Evolutionary conservation across 192 early-diverging fungal genomes (phyloP), one percentile per base, ranked within the genome.

Genomic region (Podila clonocystis): DNA sequence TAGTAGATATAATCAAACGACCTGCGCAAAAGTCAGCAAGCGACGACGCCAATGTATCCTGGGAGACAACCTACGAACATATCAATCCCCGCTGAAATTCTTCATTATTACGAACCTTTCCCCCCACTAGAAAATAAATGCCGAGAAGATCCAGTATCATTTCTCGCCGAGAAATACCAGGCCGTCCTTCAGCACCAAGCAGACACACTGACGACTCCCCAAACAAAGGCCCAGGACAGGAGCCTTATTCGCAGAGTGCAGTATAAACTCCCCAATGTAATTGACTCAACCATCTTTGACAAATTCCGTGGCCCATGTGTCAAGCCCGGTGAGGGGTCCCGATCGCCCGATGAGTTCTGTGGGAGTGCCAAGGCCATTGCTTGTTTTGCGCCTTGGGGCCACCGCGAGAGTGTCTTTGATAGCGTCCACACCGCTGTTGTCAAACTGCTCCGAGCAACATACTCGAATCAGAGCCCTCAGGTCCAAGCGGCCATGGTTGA

Each of bases 331-430:
- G 63, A 59, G 20, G 76, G 76, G 5, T 19, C 50, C 19, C 13
- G 70, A 63, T 15, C 20, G 1, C 76, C 76, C 11, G 45, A 50
- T 0, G 70, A 80, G 65, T 64, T 80, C 26, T 80, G 76, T 64
- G 76, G 70, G 41, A 68, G 70, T 30, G 70, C 76, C 24, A 80
- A 80, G 50, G 29, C 59, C 19, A 72, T 80, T n/a, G 76, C 76
- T 5, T 80, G 76, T 59, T 80, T 68, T 64, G 70, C 70, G 0
- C 55, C 70, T 19, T 80, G 76, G 70, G 76, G 66, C 9, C 76
- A 73, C 34, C 8, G 29, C 9, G 11, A 64, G 3, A 52, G 76
- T 36, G 69, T 80, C 20, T 65, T 80, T 26, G 70, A 72, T 5
- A 68, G 12, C 24, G 70, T 80, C 22, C 69, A 80, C 34, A 9